These are phyloP conservation scores for Sporormia fimetaria DNA, from an alignment of 495 filamentous ascomycete genomes.

Conservation along the genomic window DNA sequence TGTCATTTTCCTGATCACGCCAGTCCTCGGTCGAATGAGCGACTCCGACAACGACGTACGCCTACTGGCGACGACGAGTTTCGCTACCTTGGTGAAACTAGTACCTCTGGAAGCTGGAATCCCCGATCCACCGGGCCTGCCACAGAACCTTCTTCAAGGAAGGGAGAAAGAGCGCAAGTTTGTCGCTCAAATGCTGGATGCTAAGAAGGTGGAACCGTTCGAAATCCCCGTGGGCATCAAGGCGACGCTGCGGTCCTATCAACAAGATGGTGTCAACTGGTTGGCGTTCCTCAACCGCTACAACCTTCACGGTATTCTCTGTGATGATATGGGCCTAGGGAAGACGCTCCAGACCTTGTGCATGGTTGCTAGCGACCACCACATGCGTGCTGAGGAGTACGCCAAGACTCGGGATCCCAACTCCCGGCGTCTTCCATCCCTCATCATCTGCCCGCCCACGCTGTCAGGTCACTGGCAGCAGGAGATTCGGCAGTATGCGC, in stretches of 20 bases:
- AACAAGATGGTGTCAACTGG: conserved; percentile 99
- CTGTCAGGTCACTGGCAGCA: conserved; percentile 99
- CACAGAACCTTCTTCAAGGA: conserved; percentile 73
- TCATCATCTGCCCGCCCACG: conserved; percentile 92
- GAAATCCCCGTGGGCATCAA: conserved; percentile 92
- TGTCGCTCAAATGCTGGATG: conserved; percentile 90
- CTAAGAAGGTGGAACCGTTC: conserved; percentile 90
- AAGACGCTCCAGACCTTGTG: conserved; percentile 96
- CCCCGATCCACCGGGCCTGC: conserved; percentile 88
- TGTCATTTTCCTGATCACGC: conserved; percentile 98
- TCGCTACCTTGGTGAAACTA: conserved; percentile 94
- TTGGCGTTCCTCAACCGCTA: conserved; percentile 96
- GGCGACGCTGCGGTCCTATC: conserved; percentile 86
- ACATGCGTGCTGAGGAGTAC: conserved; percentile 82
- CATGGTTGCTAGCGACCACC: conserved; percentile 95
- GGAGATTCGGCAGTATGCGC: conserved; percentile 87
- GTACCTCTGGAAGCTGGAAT: conserved; percentile 97
- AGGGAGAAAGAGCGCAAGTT: conserved; percentile 90
- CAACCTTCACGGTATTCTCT: conserved; percentile 94
- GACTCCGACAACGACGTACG: conserved; percentile 93
- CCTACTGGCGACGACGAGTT: conserved; percentile 89
- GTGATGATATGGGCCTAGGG: conserved; percentile 97
- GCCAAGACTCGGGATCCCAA: conserved; percentile 66
- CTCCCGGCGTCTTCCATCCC: conserved; percentile 66
- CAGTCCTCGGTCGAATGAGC: conserved; percentile 96